phyloP scores from a whole-genome alignment of 1,139 yeast genomes.

The Geotrichum aggregatum region DNA sequence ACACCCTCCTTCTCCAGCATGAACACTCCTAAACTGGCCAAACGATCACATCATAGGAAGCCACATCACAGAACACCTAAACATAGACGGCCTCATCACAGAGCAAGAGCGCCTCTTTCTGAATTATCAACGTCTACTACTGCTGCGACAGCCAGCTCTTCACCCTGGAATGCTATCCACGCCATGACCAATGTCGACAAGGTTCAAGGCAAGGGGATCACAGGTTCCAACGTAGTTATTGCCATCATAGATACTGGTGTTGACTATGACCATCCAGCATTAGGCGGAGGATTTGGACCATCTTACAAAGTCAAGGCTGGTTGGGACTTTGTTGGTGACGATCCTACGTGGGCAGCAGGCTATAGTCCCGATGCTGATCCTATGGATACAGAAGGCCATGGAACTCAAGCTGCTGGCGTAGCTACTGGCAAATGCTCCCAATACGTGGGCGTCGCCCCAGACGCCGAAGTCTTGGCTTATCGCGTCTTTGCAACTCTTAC shows the following conservation, averaged over 20 bases:
- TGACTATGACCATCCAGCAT: conserved; percentile 22
- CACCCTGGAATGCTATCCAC: conserved; percentile 22
- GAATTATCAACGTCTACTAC: not conserved
- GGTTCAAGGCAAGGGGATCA: conserved; percentile 23
- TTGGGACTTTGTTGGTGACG: conserved; percentile 22
- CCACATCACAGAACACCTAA: too few relatives aligned
- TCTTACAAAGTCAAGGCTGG: conserved; percentile 24
- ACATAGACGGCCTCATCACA: too few relatives aligned
- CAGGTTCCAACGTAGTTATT: conserved; percentile 24
- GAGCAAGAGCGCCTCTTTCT: too few relatives aligned
- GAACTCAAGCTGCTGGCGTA: conserved; percentile 61
- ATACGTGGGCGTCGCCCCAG: conserved; percentile 50
- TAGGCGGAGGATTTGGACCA: conserved; percentile 25
- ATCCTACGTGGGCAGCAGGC: not conserved
- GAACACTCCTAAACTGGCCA: too few relatives aligned
- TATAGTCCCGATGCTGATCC: conserved; percentile 21
- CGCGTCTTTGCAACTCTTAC: conserved; percentile 23
- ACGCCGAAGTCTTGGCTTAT: conserved; percentile 26
- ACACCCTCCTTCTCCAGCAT: too few relatives aligned
- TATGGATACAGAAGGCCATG: conserved; percentile 45
- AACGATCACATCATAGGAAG: not conserved
- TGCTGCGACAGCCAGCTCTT: not conserved
- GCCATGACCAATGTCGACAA: conserved; percentile 24
- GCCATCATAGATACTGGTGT: conserved; percentile 28
- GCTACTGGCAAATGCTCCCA: conserved; percentile 44